Evolutionary conservation across 1,139 yeast species (phyloP).

Genomic region (Hemisphaericaspora subhashii): DNA sequence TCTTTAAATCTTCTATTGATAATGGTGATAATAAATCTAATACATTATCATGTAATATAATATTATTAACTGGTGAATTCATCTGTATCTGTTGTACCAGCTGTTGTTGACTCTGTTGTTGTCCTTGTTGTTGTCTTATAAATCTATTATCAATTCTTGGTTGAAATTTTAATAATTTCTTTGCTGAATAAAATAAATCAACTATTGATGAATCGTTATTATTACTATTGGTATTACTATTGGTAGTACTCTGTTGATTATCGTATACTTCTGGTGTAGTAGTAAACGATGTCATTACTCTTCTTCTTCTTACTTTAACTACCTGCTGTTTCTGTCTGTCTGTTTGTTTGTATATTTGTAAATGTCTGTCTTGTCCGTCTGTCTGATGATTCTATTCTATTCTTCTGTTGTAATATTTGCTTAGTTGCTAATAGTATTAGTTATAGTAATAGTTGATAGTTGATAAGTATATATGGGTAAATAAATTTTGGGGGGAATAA

Average conservation of each 20-base stretch:
- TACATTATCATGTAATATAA: slow-evolving; percentile 14
- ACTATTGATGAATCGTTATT: slow-evolving; percentile 34
- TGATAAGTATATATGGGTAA: too few species aligned
- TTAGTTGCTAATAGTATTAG: too few species aligned
- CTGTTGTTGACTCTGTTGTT: slow-evolving; percentile 13
- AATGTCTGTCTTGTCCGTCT: too few species aligned
- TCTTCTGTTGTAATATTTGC: too few species aligned
- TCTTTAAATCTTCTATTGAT: slow-evolving; percentile 37
- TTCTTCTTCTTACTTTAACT: too few species aligned
- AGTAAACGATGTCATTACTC: slow-evolving; percentile 2
- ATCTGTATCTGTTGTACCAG: too few species aligned
- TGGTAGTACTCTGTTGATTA: neutral
- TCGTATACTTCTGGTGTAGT: neutral
- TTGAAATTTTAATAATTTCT: slow-evolving; percentile 39
- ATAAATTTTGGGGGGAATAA: too few species aligned
- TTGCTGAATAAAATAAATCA: slow-evolving; percentile 46
- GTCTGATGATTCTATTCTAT: too few species aligned
- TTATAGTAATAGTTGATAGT: too few species aligned
- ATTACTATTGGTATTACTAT: neutral
- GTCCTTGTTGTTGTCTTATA: slow-evolving; percentile 34
- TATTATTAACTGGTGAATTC: slow-evolving; percentile 1
- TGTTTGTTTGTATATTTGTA: too few species aligned
- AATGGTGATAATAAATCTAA: slow-evolving; percentile 46
- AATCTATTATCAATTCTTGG: slow-evolving; percentile 45
- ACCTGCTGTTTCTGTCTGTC: too few species aligned